Base-by-base conservation (phyloP, 805 yeast genomes). In the Ogataea salicorniae region DNA sequence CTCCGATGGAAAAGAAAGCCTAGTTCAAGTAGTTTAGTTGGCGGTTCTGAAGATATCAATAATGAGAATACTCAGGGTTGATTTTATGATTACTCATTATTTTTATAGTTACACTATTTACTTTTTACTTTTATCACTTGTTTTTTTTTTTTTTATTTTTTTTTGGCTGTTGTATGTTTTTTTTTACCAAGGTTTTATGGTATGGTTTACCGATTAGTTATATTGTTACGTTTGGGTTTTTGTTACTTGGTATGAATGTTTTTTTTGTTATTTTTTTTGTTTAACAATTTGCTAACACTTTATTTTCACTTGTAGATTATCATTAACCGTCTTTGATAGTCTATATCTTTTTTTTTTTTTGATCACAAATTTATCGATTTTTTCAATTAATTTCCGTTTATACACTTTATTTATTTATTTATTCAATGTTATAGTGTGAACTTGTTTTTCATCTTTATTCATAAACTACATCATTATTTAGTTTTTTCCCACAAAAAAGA, bases 1-100 rank as follows among this genome's bases (percentile, higher is more conserved):
- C 53, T 58, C 47, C 57, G 60, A n/a, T 58, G 59, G 59, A 55
- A 51, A 35, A 50, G 54, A 45, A 54, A 56, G 46, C 48, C 52
- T 31, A 42, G 53, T 23, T 54, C 59, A 9, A 26, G 36, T 11
- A 46, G 23, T 35, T 9, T 31, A 8, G n/a, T 18, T 4, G 11
- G 16, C 15, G 23, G 23, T 14, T 22, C 14, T 31, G 33, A n/a
- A 4, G 15, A 17, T 17, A 34, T 15, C 6, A 26, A 17, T 15
- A 6, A n/a, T 8, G 13, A 18, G 2, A 33, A 22, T 2, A 35
- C 26, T 16, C 13, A 40, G 22, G 15, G 15, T 16, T 15, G 8
- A 23, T 33, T 15, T 17, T 39, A 7, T n/a, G 23, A 13, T 14
- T 18, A 14, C 29, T 17, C 13, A 34, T 23, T 29, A 34, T 33